Base-by-base conservation (phyloP, 768 basidiomycete genomes). In the Xerocomellus dryophilus region DNA sequence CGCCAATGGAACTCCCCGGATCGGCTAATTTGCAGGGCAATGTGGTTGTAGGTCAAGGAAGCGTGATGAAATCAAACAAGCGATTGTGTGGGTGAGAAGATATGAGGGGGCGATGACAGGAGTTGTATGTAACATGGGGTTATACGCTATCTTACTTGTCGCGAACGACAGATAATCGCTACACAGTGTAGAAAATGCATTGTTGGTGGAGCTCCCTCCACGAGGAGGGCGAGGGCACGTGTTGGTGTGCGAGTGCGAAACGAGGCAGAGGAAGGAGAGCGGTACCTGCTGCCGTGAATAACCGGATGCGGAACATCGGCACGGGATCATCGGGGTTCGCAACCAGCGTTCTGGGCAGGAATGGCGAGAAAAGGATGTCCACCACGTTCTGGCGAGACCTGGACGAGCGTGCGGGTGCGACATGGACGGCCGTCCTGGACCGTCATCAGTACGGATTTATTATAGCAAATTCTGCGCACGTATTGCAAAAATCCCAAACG, bases 281-380 rank as follows among this genome's bases (percentile, higher is more conserved):
- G 7, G 50, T 48, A 31, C 51, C 20, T 53, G 48, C 51, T 49
- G 44, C 42, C 62, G 62, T 61, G 56, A 48, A 56, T 35, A 55
- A 48, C 41, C 57, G 56, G 50, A 40, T 46, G 51, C 65, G 65
- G 65, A 56, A 58, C 43, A 43, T 56, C 60, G 62, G 65, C 43
- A 51, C 65, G 65, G 54, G 54, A 63, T 54, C 59, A 50, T 40
- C 55, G 57, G 57, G 43, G 29, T 6, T 46, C 44, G 18, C 32
- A 39, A 39, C 53, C 60, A 54, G 5, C 35, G 27, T 47, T 43
- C 39, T 52, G 63, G 63, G 57, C 18, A 39, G 7, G 14, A 52
- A 27, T 51, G 2, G 56, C 61, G 25, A 52, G 7, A 66, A 44
- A 44, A 2, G 56, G 63, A 55, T 12, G 36, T 38, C 62, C 32